Evolutionary conservation across 805 yeast genomes (phyloP).

Genomic region (Kazachstania bromeliacearum): DNA sequence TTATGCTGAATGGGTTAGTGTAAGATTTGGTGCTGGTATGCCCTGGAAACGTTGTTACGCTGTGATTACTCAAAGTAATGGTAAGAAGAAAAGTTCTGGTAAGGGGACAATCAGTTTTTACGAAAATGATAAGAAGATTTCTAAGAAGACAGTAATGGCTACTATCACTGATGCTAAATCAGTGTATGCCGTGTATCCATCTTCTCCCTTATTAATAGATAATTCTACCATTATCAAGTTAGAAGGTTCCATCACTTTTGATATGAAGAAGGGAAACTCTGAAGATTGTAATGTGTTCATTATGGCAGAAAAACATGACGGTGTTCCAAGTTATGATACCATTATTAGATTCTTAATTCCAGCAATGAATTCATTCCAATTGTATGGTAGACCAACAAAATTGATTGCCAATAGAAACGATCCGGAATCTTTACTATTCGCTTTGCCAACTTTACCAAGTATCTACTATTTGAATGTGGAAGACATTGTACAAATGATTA

Average conservation of each 20-base stretch:
- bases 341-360: conserved; percentile 64
- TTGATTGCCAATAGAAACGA: conserved; percentile 50
- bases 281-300: conserved; percentile 41
- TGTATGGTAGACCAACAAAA: conserved; percentile 66
- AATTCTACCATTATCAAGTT: conserved; percentile 79
- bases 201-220: conserved; percentile 69
- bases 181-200: conserved; percentile 85
- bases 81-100: conserved; percentile 29
- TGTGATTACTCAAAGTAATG: conserved; percentile 63
- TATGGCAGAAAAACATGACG: conserved; percentile 65
- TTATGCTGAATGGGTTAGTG: conserved; percentile 90
- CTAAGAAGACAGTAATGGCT: conserved; percentile 70
- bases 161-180: conserved; percentile 61
- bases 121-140: conserved; percentile 65
- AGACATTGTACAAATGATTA: conserved; percentile 40
- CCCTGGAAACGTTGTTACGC: conserved; percentile 95
- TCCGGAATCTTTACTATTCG: conserved; percentile 50
- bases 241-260: conserved; percentile 67
- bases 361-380: conserved; percentile 54
- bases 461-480: conserved; percentile 51
- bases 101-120: conserved; percentile 65
- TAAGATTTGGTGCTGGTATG: conserved; percentile 93
- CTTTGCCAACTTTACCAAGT: conserved; percentile 64
- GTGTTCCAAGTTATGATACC: conserved; percentile 63
- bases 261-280: conserved; percentile 32